Base-by-base conservation (phyloP, 148 eudicot genomes). In the Selenicereus undatus region DNA sequence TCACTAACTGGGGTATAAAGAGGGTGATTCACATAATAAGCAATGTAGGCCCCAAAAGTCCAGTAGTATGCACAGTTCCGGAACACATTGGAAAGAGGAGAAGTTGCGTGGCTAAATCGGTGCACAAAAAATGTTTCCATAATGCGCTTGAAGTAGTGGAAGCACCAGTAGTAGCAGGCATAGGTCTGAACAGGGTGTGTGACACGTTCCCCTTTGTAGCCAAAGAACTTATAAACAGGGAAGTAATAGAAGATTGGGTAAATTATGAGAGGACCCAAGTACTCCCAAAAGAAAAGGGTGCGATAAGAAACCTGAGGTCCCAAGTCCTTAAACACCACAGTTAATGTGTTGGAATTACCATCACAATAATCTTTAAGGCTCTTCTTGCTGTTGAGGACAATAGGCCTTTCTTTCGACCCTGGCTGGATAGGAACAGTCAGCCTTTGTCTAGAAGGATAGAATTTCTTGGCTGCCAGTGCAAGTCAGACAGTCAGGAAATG, bases 111-210 rank as follows among this genome's bases (percentile, higher is more conserved):
- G 86, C 99, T 96, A 85, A 96, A 96, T 82, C 93, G 93, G 84
- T 96, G 99, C 74, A 96, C 92, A 69, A 96, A 96, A 81, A 96
- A 96, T 36, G 99, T 96, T 78, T 95, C 99, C 95, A 93, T 87
- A 42, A 95, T 96, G 77, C 98, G 97, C 64, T 96, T 96, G 85
- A 92, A 92, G 79, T 93, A 96, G 88, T 96, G 99, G 80, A 96
- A 90, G 80, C 97, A 93, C 97, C 97, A 96, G 83, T 91, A 92
- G 81, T 91, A 93, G 74, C 92, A 79, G 70, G 99, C 99, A 82
- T 93, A 96, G 42, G 98, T 92, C 81, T 96, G 99, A 81, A 87
- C 97, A 17, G 98, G 95, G 86, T 88, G 92, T 68, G 85, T 89
- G 82, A 88, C 89, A 78, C 90, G 97, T 74, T 93, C 92, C 36